Evolutionary conservation across 78 protist genomes (phyloP).

Genomic region (Diacronema lutheri): DNA sequence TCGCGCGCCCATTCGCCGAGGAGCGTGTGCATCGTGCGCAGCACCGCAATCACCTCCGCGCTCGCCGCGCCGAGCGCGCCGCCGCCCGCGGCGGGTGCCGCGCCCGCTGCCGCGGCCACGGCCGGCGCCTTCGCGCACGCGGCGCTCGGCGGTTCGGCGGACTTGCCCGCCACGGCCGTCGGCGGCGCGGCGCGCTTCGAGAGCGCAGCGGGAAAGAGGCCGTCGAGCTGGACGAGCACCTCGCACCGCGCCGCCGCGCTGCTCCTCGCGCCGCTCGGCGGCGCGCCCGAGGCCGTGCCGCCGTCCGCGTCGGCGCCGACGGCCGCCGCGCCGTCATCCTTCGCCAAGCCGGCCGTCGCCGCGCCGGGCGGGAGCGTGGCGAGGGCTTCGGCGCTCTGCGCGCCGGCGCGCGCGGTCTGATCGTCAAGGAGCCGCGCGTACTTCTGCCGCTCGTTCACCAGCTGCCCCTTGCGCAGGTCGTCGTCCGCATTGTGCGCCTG

Average conservation of each 20-base stretch:
- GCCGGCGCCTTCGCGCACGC: no score
- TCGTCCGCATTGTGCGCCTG: background rate
- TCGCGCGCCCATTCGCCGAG: slow-evolving; percentile 18
- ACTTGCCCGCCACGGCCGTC: no score
- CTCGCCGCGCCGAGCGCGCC: background rate
- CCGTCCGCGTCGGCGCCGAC: background rate
- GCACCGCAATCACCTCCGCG: background rate
- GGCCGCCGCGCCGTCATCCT: background rate
- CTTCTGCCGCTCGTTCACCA: background rate
- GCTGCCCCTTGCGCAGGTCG: background rate
- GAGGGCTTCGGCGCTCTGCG: no score
- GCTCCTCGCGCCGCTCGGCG: background rate
- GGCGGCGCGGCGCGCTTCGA: no score
- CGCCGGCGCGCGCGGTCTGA: background rate
- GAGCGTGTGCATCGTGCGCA: background rate
- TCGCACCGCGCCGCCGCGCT: no score
- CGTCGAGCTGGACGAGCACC: no score
- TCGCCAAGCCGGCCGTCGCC: no score
- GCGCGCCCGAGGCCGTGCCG: background rate
- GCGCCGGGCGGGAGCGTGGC: no score
- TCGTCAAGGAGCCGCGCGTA: background rate
- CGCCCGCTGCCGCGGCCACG: no score
- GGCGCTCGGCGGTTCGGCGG: no score
- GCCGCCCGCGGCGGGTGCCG: background rate
- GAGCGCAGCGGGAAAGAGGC: no score